phyloP scores from a whole-genome alignment of 31 red algal species.

The Asparagopsis taxiformis region DNA sequence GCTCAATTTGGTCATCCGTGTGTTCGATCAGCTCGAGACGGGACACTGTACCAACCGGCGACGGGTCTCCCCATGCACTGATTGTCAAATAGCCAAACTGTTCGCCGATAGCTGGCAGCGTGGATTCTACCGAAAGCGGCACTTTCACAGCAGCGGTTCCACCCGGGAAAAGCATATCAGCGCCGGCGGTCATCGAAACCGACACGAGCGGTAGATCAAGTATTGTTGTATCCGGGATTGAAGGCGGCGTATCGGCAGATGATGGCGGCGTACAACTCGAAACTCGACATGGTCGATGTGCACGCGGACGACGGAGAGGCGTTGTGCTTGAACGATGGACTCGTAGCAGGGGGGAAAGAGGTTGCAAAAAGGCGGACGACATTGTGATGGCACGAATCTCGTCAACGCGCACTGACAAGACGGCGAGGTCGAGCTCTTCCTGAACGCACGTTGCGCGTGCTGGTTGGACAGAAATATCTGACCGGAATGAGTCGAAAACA shows the following conservation, averaged over 20 bases:
- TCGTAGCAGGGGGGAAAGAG: too few species aligned
- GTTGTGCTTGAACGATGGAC: too few species aligned
- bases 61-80: slow-evolving; percentile 53
- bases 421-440: too few species aligned
- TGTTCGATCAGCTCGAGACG: slow-evolving; percentile 14
- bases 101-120: slow-evolving; percentile 9
- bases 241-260: not conserved
- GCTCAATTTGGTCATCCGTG: slow-evolving; percentile 3
- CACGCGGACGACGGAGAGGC: too few species aligned
- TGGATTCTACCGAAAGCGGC: too few species aligned
- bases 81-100: slow-evolving; percentile 35
- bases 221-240: not conserved
- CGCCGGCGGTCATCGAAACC: slow-evolving; percentile 5
- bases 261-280: not conserved
- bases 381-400: too few species aligned
- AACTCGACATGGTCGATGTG: too few species aligned
- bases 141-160: not conserved
- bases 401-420: too few species aligned
- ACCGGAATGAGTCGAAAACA: too few species aligned
- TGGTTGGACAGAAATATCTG: too few species aligned
- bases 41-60: slow-evolving; percentile 28
- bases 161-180: slow-evolving; percentile 4
- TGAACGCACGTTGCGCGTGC: too few species aligned
- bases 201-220: not conserved
- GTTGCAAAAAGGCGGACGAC: too few species aligned